Base-by-base conservation (phyloP, 345 rosid genomes). In the Heritiera fomes region DNA sequence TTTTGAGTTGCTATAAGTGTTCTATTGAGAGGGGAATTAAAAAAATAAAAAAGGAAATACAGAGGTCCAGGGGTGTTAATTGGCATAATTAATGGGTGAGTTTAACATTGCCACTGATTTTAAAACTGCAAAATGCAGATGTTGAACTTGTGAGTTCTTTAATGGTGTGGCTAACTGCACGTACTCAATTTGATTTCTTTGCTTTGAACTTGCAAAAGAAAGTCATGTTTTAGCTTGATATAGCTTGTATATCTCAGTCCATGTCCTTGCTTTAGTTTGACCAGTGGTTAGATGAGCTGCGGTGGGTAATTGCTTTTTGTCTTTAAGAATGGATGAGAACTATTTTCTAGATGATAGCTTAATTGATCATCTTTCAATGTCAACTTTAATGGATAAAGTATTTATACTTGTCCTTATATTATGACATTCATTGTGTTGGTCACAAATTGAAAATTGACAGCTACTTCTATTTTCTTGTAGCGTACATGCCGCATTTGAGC, bases 401-500 rank as follows among this genome's bases (percentile, higher is more conserved):
- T 32, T n/a, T 75, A n/a, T 3, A 0, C 0, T 50, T 52, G 50
- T 12, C 34, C 41, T 77, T 46, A 61, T 52, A 32, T 15, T 32
- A 32, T 71, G 75, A 8, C 62, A 32, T 53, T 71, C 14, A 17
- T 71, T 32, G n/a, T 52, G 30, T 52, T 71, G 60, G 75, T 46
- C 71, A 43, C 69, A 64, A 64, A 40, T 46, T 38, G 72, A 45
- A 0, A 12, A 30, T 49, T 34, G 66, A 32, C 58, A 71, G 28
- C 13, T 15, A 49, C 20, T 68, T 41, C 50, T 2, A 23, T 56
- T 34, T 63, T n/a, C 0, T 79, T 46, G 87, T 85, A 94, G 97
- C 93, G 55, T 91, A 91, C 82, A 94, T 94, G 98, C 98, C 98
- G 12, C 98, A 91, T 86, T 75, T 89, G 78, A 94, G 98, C 86